Evolutionary conservation across 192 early-diverging fungal genomes (phyloP).

Genomic region (Haplosporangium gracile): DNA sequence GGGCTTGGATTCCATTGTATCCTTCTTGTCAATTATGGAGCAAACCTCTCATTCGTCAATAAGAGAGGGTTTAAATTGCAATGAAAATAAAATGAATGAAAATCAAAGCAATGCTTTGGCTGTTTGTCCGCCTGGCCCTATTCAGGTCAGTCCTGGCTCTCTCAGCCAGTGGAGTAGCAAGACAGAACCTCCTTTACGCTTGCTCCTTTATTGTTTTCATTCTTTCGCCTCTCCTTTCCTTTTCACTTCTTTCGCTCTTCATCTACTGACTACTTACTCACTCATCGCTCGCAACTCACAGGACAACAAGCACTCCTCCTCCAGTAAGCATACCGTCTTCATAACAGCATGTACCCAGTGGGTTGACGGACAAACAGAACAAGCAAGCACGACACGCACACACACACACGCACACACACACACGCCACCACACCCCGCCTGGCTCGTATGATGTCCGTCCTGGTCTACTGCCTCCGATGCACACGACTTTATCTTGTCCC

Average conservation of each 20-base stretch:
- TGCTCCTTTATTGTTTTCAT: no score
- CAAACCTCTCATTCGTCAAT: neutral
- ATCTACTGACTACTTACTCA: no score
- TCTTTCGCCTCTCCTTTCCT: no score
- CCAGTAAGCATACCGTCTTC: neutral
- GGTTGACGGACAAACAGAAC: neutral
- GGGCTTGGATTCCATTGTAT: no score
- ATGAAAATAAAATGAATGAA: neutral
- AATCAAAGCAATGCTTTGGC: neutral
- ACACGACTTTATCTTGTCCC: no score
- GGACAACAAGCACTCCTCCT: neutral
- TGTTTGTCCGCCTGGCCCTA: neutral
- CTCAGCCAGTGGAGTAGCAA: no score
- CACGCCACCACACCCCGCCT: no score
- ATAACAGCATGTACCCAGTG: no score
- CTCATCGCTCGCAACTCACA: neutral
- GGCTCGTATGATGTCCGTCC: neutral
- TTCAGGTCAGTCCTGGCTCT: no score
- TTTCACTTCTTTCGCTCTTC: no score
- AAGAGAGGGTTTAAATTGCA: neutral
- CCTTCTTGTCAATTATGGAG: neutral
- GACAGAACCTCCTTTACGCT: no score
- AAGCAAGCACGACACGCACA: neutral
- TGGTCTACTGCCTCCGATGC: neutral
- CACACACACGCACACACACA: no score